phyloP scores from a whole-genome alignment of 1,284 basidiomycete species.

The Leucoagaricus sp. region DNA sequence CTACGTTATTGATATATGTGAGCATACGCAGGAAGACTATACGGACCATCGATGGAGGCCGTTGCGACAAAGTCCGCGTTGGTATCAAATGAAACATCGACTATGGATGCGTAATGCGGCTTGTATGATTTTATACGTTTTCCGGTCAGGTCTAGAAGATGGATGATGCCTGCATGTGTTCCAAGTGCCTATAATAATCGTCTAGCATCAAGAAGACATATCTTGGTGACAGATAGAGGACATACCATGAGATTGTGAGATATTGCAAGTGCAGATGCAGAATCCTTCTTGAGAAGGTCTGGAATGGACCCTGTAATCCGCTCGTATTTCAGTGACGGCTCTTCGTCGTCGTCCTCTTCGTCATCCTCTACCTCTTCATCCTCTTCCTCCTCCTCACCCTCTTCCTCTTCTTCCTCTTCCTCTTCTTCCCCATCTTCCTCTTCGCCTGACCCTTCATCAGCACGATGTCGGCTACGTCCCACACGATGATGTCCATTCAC shows the following conservation, averaged over 20 bases:
- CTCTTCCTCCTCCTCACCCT: constrained; percentile 38
- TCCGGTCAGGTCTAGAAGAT: constrained; percentile 81
- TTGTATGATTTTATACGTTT: constrained; percentile 89
- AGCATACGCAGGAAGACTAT: constrained; percentile 20
- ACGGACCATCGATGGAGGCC: constrained; percentile 90
- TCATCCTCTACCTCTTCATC: constrained; percentile 56
- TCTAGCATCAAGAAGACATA: constrained; percentile 44
- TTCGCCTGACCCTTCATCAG: constrained; percentile 27
- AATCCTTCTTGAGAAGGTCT: constrained; percentile 88
- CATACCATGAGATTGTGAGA: constrained; percentile 74
- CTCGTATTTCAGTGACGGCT: constrained; percentile 89
- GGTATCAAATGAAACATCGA: constrained; percentile 84
- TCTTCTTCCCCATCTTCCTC: constrained; percentile 22
- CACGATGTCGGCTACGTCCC: constrained; percentile 20
- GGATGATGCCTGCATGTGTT: constrained; percentile 91
- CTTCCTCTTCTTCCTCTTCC: constrained; percentile 29
- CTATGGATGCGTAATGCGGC: constrained; percentile 89
- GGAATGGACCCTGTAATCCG: constrained; percentile 74
- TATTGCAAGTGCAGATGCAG: constrained; percentile 81
- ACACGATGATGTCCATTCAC: constrained; percentile 14
- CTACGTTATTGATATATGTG: constrained; percentile 4
- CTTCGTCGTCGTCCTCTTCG: constrained; percentile 73
- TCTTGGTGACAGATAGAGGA: not conserved
- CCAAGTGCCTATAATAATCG: constrained; percentile 53
- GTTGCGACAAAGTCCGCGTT: constrained; percentile 91